Conservation (phyloP, 441 rosid species). For the Euphorbia corollata region DNA sequence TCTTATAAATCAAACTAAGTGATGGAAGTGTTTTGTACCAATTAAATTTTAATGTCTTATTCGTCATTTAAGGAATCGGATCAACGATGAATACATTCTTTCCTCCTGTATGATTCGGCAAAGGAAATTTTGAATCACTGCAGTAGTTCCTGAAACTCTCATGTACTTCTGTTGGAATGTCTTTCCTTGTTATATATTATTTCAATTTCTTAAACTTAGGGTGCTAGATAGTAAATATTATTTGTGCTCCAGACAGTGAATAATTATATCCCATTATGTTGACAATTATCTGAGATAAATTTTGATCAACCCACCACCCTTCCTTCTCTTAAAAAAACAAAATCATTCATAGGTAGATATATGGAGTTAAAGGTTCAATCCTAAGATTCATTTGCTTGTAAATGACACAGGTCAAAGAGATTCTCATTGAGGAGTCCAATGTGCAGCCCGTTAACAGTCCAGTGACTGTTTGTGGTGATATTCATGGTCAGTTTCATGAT, state of each 20-base stretch:
- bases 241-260: background rate
- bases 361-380: background rate
- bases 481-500: constrained; percentile 99
- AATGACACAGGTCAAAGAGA: constrained; percentile 70
- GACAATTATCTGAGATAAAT: background rate
- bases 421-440: constrained; percentile 93
- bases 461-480: constrained; percentile 97
- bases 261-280: background rate
- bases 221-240: background rate
- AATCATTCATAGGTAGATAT: background rate
- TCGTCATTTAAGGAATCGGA: background rate
- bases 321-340: background rate
- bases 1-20: background rate
- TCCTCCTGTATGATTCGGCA: background rate
- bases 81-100: constrained; percentile 1
- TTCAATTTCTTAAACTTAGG: background rate
- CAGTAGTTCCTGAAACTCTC: background rate
- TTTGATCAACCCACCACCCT: background rate
- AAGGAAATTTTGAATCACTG: background rate
- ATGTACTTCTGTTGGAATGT: background rate
- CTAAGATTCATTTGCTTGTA: background rate
- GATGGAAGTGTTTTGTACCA: background rate
- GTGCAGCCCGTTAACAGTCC: constrained; percentile 99
- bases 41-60: background rate
- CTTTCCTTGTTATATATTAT: background rate